Evolutionary conservation across 1,139 yeast genomes (phyloP).

Genomic region (Diutina siamensis): DNA sequence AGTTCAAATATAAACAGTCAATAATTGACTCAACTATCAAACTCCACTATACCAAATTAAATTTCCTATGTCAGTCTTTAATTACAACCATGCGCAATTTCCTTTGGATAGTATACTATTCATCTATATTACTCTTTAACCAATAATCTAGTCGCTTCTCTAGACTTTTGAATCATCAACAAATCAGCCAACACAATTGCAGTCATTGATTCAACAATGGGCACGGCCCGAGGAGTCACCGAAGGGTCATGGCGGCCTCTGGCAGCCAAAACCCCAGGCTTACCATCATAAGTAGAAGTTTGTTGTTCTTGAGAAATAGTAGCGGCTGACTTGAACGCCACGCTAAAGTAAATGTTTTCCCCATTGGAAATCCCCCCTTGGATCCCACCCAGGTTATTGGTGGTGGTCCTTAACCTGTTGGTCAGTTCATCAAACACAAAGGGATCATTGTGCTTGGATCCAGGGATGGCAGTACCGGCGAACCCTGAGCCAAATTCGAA

Average conservation of each 20-base stretch:
- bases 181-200: constrained; percentile 87
- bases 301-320: constrained; percentile 89
- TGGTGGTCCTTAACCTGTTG: constrained; percentile 63
- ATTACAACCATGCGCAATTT: too few species aligned
- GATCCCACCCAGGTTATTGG: constrained; percentile 93
- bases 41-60: too few species aligned
- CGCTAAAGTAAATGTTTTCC: constrained; percentile 85
- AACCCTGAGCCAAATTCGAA: constrained; percentile 97
- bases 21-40: too few species aligned
- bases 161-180: constrained; percentile 71
- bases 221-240: constrained; percentile 97
- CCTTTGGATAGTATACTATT: too few species aligned
- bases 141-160: constrained; percentile 30
- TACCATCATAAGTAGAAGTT: constrained; percentile 82
- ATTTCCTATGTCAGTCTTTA: too few species aligned
- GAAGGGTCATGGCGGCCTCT: constrained; percentile 98
- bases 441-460: constrained; percentile 88
- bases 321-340: constrained; percentile 97
- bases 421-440: constrained; percentile 48
- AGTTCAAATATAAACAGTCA: too few species aligned
- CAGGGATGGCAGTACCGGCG: constrained; percentile 79
- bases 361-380: constrained; percentile 98
- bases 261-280: constrained; percentile 79
- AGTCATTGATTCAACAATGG: constrained; percentile 97
- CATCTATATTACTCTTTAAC: not conserved